Evolutionary conservation across 805 yeast species (phyloP), one percentile per base, ranked within the genome.

Genomic region (Metschnikowia borealis): DNA sequence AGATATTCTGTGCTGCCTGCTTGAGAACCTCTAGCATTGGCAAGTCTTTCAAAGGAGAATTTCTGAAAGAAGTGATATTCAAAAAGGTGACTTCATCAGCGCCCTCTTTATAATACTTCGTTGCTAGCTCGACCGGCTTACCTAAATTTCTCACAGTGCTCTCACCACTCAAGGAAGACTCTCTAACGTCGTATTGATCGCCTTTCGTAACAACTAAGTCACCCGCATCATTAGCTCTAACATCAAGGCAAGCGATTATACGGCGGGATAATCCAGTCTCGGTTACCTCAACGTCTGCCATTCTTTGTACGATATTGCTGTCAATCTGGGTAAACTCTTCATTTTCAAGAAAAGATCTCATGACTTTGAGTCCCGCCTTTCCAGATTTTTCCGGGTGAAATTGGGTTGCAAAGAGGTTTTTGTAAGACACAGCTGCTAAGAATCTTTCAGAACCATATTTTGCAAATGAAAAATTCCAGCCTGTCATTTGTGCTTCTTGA

Each of bases 311-410:
- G 8, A 26, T 43, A 34, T 26, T 18, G 8, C 46, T 40, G 3
- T 44, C 47, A 3, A 69, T 51, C 7, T 47, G 51, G 2, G 68
- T 59, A 29, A 66, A 38, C 52, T 69, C 73, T 8, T 67, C 61
- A 26, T 77, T 78, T 36, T 76, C 77, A 58, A 94, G 71, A 64
- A 94, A 94, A 26, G 87, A 80, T 51, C 78, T 78, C 51, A 94
- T 78, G 8, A 92, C 82, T 54, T 80, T 78, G 41, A 94, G 73
- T 44, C 99, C 99, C 4, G 96, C 96, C 20, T 74, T 64, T 11
- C 99, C 99, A 3, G 97, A 89, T 67, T 94, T 94, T 65, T 94
- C 99, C n/a, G 99, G 99, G 69, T 94, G 99, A 68, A 94, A 94
- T 67, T 94, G 99, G 0, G 98, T 94, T 39, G 97, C 96, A 69